phyloP scores from a whole-genome alignment of 164 flowering plant genomes.

The Liriodendron chinense region DNA sequence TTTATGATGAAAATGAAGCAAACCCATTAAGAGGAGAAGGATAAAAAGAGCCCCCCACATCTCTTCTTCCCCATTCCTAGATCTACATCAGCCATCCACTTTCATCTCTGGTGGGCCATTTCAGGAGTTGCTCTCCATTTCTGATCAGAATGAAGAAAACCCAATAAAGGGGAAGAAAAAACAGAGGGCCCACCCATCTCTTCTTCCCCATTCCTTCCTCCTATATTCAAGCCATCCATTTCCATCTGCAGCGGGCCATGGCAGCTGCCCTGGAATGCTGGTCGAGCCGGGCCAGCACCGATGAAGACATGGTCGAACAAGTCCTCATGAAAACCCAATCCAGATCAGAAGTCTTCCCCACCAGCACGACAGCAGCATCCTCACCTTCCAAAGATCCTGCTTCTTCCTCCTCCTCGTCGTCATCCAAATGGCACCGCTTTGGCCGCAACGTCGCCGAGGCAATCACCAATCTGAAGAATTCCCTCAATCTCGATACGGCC shows the following conservation, averaged over 20 bases:
- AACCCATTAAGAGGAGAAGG: too few species aligned
- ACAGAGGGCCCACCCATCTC: not conserved
- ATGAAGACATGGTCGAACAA: conserved; percentile 89
- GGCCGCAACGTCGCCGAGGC: conserved; percentile 79
- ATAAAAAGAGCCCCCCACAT: not conserved
- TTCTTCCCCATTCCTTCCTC: not conserved
- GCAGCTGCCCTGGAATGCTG: conserved; percentile 96
- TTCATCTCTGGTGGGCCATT: not conserved
- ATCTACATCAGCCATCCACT: not conserved
- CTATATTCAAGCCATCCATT: too few species aligned
- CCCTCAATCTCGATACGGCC: conserved; percentile 63
- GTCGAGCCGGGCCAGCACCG: conserved; percentile 77
- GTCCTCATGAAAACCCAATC: conserved; percentile 69
- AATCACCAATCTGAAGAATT: conserved; percentile 67
- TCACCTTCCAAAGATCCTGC: conserved; percentile 20
- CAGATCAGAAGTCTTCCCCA: conserved; percentile 58
- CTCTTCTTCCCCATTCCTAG: not conserved
- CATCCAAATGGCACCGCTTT: conserved; percentile 54
- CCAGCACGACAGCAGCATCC: not conserved
- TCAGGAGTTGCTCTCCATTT: not conserved
- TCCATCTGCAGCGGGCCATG: conserved; percentile 31
- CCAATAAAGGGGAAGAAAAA: not conserved
- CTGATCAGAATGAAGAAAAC: not conserved
- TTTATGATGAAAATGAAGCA: too few species aligned
- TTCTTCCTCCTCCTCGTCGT: conserved; percentile 26